These are phyloP conservation scores for Funneliformis geosporum DNA, from an alignment of 192 early-diverging fungal species.

Conservation along the genomic window DNA sequence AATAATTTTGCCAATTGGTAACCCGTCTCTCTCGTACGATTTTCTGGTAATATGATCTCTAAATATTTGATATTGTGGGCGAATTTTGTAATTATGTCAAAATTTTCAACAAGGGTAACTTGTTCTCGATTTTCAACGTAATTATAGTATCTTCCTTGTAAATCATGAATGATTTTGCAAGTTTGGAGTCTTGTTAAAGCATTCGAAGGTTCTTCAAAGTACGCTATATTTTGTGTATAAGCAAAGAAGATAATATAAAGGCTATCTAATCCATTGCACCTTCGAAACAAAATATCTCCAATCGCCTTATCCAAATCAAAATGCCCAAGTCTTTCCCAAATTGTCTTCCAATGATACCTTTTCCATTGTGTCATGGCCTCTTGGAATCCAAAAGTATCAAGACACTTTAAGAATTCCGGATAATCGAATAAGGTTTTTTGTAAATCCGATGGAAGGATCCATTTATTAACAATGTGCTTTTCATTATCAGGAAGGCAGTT, in stretches of 20 bases:
- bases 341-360: neutral
- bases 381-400: neutral
- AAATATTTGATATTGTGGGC: neutral
- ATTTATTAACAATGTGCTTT: neutral
- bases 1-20: neutral
- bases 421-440: neutral
- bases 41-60: neutral
- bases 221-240: neutral
- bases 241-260: neutral
- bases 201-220: neutral
- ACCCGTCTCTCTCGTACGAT: neutral
- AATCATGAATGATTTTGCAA: neutral
- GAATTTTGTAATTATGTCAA: neutral
- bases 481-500: neutral
- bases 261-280: neutral
- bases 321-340: neutral
- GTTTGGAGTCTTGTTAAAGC: neutral
- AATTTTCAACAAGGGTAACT: neutral
- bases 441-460: neutral
- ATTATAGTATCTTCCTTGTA: neutral
- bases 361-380: neutral
- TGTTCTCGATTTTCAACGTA: neutral
- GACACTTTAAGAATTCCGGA: neutral
- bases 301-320: neutral
- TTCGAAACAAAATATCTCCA: neutral